Conservation (phyloP, 768 basidiomycete species). For the Boletus subcaerulescens region DNA sequence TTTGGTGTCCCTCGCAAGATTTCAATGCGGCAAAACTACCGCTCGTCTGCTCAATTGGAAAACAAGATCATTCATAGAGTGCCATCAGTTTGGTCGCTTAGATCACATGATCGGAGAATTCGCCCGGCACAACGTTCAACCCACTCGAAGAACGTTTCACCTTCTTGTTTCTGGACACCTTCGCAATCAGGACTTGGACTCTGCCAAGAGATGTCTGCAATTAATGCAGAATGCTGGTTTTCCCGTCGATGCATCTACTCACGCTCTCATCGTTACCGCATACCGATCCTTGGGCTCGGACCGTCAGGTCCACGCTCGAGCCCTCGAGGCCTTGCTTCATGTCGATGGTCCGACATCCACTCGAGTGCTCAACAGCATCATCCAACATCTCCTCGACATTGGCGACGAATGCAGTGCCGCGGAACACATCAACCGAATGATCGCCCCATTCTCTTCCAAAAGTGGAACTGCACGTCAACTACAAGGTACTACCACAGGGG, state of each 20-base stretch:
- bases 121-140: conserved; percentile 40
- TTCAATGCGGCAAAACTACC: conserved; percentile 49
- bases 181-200: conserved; percentile 60
- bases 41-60: conserved; percentile 69
- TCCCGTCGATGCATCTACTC: conserved; percentile 53
- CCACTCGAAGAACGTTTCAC: conserved; percentile 65
- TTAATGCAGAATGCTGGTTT: conserved; percentile 58
- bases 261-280: conserved; percentile 53
- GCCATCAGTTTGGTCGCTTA: conserved; percentile 45
- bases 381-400: conserved; percentile 57
- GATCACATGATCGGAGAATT: conserved; percentile 51
- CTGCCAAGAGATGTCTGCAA: conserved; percentile 51
- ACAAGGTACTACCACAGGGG: conserved; percentile 28
- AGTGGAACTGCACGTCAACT: conserved; percentile 17
- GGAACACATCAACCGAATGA: conserved; percentile 52
- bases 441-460: conserved; percentile 34
- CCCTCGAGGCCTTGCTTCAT: conserved; percentile 44
- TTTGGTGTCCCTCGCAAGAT: conserved; percentile 47
- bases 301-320: conserved; percentile 48
- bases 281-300: conserved; percentile 64
- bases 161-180: conserved; percentile 64
- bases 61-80: conserved; percentile 57
- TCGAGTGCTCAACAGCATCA: conserved; percentile 65
- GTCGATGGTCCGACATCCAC: conserved; percentile 43
- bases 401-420: conserved; percentile 47